These are phyloP conservation scores for Nakazawaea molendinolei DNA, from an alignment of 805 yeast species.

Conservation along the genomic window DNA sequence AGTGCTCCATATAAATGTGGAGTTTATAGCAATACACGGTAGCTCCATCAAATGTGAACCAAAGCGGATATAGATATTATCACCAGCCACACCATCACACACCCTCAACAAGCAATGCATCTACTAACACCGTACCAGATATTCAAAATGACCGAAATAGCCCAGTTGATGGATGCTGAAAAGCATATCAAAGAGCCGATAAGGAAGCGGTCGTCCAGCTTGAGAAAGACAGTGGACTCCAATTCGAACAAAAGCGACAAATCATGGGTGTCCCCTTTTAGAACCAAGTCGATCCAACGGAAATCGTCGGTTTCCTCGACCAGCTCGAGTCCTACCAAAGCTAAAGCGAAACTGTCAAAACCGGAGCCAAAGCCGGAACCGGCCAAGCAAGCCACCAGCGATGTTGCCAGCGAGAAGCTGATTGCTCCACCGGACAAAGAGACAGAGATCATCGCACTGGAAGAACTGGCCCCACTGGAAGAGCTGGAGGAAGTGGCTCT, in stretches of 20 bases:
- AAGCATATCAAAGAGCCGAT: not conserved
- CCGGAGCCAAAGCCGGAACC: too few species aligned
- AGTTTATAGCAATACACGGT: too few species aligned
- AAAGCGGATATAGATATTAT: too few species aligned
- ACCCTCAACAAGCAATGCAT: too few species aligned
- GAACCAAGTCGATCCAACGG: too few species aligned
- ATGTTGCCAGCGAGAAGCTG: not conserved
- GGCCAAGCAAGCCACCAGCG: not conserved
- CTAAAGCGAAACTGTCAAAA: too few species aligned
- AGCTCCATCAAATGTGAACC: too few species aligned
- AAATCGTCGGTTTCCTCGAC: too few species aligned
- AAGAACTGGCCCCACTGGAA: conserved; percentile 15
- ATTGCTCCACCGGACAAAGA: not conserved
- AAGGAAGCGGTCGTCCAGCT: conserved; percentile 3
- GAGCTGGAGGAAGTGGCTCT: conserved; percentile 16
- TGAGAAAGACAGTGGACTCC: conserved; percentile 8
- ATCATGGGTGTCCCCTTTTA: conserved; percentile 19
- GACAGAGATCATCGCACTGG: conserved; percentile 4
- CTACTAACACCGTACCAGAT: not conserved
- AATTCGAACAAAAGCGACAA: conserved; percentile 4
- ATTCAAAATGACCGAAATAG: conserved; percentile 3
- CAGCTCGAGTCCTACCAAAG: not conserved
- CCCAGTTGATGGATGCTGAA: not conserved
- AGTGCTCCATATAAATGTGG: too few species aligned
- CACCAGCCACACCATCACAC: too few species aligned